Base-by-base conservation (phyloP, 805 yeast species). In the Torulaspora microellipsoides region DNA sequence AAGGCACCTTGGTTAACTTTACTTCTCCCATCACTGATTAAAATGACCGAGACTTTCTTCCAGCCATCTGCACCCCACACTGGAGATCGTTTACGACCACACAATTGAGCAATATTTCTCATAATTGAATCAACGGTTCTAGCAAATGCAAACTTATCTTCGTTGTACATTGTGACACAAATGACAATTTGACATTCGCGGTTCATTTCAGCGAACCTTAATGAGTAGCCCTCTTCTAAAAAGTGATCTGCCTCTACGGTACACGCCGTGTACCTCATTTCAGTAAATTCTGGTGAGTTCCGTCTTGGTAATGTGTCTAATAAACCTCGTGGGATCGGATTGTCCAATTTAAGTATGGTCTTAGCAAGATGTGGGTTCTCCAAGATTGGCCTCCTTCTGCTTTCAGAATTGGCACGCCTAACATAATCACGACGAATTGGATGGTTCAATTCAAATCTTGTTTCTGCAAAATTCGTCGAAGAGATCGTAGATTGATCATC, bases 1-100 rank as follows among this genome's bases (percentile, higher is more conserved):
- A 93, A 68, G 2, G 90, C 91, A 13, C 95, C 85, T 17, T 85
- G 85, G 55, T 80, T 75, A 36, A 93, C 83, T 59, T 91, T 91
- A 46, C 84, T 79, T 67, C 99, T 81, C 56, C 99, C 99, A 68
- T 93, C 99, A 37, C 96, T 80, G 15, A 93, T 85, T 55, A 93
- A 83, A 43, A 86, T 72, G 11, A 93, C 96, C 42, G 91, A 96
- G 15, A 93, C 83, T 66, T 91, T 93, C 60, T 93, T 89, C 99
- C 99, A 93, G 20, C 95, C 85, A 47, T 90, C 95, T 53, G 82
- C 81, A 4, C 99, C 98, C 99, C 99, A 93, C 13, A 85, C 83
- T 39, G 84, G 72, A 31, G 95, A 85, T 62, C 81, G 84, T 42
- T 76, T 74, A 64, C 99, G 79, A 12, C 83, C 78, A 60, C 95